Conservation (phyloP, 257 asterid species). For the Rauvolfia tetraphylla region DNA sequence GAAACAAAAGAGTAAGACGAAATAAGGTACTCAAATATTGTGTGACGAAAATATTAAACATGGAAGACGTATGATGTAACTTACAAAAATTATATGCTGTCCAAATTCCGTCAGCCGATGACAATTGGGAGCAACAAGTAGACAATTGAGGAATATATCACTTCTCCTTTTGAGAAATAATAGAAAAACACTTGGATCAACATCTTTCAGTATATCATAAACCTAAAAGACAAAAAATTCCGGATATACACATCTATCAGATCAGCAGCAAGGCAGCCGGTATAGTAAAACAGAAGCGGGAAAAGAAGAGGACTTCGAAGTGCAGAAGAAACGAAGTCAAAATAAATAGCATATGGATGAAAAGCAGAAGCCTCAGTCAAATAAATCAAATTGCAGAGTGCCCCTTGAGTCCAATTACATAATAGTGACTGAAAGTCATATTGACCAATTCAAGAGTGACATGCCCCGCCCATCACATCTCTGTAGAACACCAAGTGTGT, state of each 20-base stretch:
- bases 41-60: constrained; percentile 11
- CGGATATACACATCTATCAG: constrained; percentile 12
- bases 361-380: neutral
- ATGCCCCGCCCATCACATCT: neutral
- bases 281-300: constrained; percentile 12
- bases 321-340: neutral
- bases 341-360: neutral
- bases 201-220: constrained; percentile 67
- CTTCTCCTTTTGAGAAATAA: constrained; percentile 45
- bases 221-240: constrained; percentile 46
- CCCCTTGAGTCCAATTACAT: neutral
- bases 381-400: neutral
- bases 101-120: constrained; percentile 89
- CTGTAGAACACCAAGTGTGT: neutral
- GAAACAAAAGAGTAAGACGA: constrained; percentile 7
- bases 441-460: neutral
- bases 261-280: neutral
- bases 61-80: constrained; percentile 26
- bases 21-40: neutral
- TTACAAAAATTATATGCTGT: constrained; percentile 61
- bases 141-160: constrained; percentile 55
- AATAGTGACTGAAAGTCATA: neutral
- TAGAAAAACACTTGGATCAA: constrained; percentile 43
- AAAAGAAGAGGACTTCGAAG: neutral
- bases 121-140: constrained; percentile 87